Conservation (phyloP, 228 moss, liverwort and hornwort genomes). For the Sphagnum fallax region DNA sequence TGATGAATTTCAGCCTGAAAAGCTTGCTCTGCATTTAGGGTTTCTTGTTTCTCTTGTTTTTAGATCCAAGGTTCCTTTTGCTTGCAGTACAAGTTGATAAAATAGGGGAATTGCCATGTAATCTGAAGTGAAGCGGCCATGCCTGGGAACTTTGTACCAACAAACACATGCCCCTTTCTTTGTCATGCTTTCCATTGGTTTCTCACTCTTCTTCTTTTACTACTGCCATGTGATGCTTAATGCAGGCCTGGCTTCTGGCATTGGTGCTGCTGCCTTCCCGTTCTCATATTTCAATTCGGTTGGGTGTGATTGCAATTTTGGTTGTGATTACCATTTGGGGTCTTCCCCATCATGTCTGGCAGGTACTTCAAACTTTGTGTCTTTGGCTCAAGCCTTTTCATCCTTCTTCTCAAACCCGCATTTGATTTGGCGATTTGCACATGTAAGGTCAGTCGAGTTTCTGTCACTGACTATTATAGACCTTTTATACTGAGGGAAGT, state of each 20-base stretch:
- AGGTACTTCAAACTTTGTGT: slow-evolving; percentile 29
- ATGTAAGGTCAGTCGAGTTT: not conserved
- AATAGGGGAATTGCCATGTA: no score
- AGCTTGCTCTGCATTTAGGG: not conserved
- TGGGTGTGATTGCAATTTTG: slow-evolving; percentile 69
- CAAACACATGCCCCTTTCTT: no score
- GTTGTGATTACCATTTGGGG: slow-evolving; percentile 46
- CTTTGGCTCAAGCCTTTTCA: not conserved
- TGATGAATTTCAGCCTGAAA: not conserved
- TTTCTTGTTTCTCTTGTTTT: not conserved
- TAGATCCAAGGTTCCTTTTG: no score
- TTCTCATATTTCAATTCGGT: slow-evolving; percentile 61
- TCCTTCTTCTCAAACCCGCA: no score
- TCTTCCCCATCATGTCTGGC: slow-evolving; percentile 86
- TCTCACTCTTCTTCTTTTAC: no score
- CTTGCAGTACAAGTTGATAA: no score
- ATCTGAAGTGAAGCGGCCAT: no score
- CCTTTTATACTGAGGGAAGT: not conserved
- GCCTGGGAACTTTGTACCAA: no score
- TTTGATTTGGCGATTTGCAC: not conserved
- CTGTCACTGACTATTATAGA: not conserved
- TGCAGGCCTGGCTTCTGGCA: slow-evolving; percentile 96
- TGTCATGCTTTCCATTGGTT: no score
- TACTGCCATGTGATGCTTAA: slow-evolving; percentile 9
- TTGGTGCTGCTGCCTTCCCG: slow-evolving; percentile 83